Conservation (phyloP, 106 monocot genomes). For the Allium sativum region DNA sequence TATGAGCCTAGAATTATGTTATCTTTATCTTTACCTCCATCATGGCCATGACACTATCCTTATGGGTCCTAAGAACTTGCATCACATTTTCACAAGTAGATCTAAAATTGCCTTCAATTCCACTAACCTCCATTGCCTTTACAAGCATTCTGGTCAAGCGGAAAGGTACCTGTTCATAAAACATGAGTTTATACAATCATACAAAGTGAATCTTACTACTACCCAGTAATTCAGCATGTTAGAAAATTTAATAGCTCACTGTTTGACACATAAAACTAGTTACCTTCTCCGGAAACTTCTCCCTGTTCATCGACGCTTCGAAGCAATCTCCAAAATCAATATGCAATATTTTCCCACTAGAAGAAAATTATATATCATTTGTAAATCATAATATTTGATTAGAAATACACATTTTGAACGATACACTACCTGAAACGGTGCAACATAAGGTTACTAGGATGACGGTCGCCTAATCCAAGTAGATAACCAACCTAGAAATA, state of each 20-base stretch:
- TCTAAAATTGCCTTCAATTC: conserved; percentile 97
- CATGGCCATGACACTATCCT: conserved; percentile 99
- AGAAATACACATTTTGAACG: neutral
- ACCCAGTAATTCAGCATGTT: too few relatives aligned
- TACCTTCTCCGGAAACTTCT: conserved; percentile 97
- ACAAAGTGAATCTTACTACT: too few relatives aligned
- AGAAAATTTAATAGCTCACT: neutral
- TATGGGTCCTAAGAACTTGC: conserved; percentile 95
- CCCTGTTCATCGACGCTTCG: conserved; percentile 98
- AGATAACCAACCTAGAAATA: conserved; percentile 87
- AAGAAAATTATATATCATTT: neutral
- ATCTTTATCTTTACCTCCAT: conserved; percentile 68
- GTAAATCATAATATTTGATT: neutral
- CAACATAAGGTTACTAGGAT: conserved; percentile 98
- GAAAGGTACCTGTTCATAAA: conserved; percentile 66
- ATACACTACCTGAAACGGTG: conserved; percentile 72
- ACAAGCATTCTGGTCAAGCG: conserved; percentile 99
- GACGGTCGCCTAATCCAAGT: conserved; percentile 92
- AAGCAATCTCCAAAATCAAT: conserved; percentile 99
- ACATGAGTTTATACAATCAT: too few relatives aligned
- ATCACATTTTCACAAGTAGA: conserved; percentile 99
- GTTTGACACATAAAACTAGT: conserved; percentile 6
- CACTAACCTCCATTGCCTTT: conserved; percentile 99
- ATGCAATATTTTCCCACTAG: conserved; percentile 97
- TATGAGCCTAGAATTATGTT: neutral